Evolutionary conservation across 805 yeast genomes (phyloP), one percentile per base, ranked within the genome.

Genomic region (Huiozyma sinensis): DNA sequence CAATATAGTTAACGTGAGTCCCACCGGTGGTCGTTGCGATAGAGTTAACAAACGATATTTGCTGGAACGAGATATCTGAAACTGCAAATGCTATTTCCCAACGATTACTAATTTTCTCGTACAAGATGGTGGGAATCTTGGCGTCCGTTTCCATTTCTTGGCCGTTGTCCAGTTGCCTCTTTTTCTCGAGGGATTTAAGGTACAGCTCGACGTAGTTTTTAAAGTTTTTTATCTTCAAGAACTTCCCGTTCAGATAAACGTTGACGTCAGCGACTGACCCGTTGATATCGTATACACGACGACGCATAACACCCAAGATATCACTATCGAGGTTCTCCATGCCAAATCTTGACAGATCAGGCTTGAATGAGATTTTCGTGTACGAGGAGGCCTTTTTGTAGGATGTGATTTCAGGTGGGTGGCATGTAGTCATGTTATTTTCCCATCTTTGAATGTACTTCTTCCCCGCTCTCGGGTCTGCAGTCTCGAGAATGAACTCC

Each of bases 11-110:
- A 33, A 88, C 94, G 62, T 92, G 98, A 0, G 98, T 84, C 54
- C 98, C 98, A 47, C 98, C 98, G 1, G 90, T 69, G 0, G 97
- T 90, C 0, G 98, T 92, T 0, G 98, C 98, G 60, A 92, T 92
- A 6, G 97, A 88, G 61, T 92, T 92, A 11, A 92, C 98, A 67
- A 92, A 92, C 33, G 97, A 89, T 37, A 92, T 92, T 63, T 92
- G 98, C 55, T 86, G 85, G 65, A 92, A 92, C 2, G 76, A 67
- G 4, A 89, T 90, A 56, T 88, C 95, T 37, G 97, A 84, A 5
- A 88, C 83, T 1, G 95, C 90, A 68, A 92, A 90, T 0, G 95
- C 98, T 48, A 92, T 64, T 63, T 92, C 98, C 98, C 98, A 92
- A 50, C 96, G 75, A 46, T 84, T 92, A 56, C 80, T 83, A 38